Percentiles rank a stretch among this genome's conserved stretches.
Conservation (phyloP, 164 flowering plant genomes). For the Nymphaea thermarum region DNA sequence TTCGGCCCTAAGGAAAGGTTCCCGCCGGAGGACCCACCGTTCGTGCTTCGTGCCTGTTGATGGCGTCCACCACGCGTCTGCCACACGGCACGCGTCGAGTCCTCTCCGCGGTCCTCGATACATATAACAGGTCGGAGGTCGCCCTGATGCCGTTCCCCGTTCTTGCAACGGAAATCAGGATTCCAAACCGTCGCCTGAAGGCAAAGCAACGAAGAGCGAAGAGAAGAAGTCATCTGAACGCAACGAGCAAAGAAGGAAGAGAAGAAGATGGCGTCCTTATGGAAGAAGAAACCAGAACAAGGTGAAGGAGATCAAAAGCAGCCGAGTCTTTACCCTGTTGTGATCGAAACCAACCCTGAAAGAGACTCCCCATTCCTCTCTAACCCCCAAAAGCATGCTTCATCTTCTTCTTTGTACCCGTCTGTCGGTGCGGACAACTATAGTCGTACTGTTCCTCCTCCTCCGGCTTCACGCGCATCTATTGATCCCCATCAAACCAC, state of each 20-base stretch:
- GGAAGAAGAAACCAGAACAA: background rate
- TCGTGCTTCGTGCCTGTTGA: no score
- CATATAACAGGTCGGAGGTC: no score
- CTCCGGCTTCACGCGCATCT: constrained; percentile 3
- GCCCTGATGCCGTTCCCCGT: background rate
- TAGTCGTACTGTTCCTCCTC: constrained; percentile 6
- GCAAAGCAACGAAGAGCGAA: background rate
- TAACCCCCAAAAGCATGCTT: background rate
- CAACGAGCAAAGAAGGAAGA: background rate
- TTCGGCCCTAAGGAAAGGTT: no score
- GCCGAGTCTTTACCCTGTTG: constrained; percentile 24
- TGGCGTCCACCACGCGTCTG: no score
- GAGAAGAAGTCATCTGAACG: background rate
- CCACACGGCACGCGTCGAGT: background rate
- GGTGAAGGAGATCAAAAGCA: background rate
- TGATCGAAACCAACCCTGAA: constrained; percentile 23
- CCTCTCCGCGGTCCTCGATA: background rate
- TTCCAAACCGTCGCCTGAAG: background rate
- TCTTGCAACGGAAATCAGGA: background rate
- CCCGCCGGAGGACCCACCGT: no score
- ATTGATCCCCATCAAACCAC: background rate
- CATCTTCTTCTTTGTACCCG: constrained; percentile 25
- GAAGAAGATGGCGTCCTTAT: background rate
- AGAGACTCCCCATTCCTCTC: constrained; percentile 4
- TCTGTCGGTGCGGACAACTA: constrained; percentile 22